Base-by-base conservation (phyloP, 2,329 filamentous ascomycete species). In the Beauveria asiatica region DNA sequence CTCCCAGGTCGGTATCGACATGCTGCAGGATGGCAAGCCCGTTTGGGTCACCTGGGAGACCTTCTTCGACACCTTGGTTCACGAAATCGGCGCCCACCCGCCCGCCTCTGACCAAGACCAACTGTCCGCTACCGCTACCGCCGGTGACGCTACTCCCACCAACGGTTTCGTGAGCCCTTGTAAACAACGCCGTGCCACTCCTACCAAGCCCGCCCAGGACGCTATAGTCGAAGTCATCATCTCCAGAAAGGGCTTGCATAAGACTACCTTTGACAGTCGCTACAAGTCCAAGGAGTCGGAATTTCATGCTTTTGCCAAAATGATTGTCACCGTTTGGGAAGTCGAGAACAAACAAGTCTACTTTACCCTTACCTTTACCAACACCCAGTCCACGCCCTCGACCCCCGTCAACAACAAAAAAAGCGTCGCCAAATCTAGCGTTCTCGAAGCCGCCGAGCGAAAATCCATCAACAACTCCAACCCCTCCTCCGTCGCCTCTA, bases 261-360 rank as follows among this genome's bases (percentile, higher is more conserved):
- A 75, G 58, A 69, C 78, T 7, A 73, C 65, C 1, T 69, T 74
- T 25, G 71, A 74, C 21, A 66, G 67, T 23, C 70, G 67, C 27
- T 67, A 69, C 42, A 73, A 72, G 60, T 67, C 70, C 10, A 74
- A 73, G 62, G 70, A 71, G 19, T 71, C 70, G 7, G 71, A 74
- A 23, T 72, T 70, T 54, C 77, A 76, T 66, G 72, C 83, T 0
- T 83, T 83, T 63, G 86, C 88, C 23, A 87, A 86, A 64, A 89
- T 92, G 86, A 89, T 91, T 51, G 83, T 92, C 23, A 88, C 85
- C 0, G 82, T 89, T 7, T 92, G 88, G 86, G 80, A 83, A 62
- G 77, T 82, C n/a, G 82, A 88, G 44, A 83, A 88, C 46, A 78
- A 80, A 21, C 81, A 86, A 65, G 83, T 80, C 10, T 91, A 87